Evolutionary conservation across 2,329 filamentous ascomycete species (phyloP), one percentile per base, ranked within the genome.

Genomic region (Magnaporthiopsis incrustans): DNA sequence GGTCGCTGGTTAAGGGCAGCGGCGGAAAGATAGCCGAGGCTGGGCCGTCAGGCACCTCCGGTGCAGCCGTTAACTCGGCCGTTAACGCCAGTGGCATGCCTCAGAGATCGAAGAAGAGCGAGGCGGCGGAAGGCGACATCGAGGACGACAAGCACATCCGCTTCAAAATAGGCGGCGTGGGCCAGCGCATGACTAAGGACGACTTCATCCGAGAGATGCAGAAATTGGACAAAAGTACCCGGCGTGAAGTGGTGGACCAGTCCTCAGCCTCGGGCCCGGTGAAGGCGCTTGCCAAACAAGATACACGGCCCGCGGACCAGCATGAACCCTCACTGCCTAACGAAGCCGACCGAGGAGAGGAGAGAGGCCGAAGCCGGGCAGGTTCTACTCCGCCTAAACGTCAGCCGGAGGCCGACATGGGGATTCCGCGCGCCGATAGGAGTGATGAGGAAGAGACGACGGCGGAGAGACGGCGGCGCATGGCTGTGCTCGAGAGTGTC

Each of bases 161-260:
- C 18, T 94, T 93, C 75, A 92, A 88, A 1, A 89, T 94, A 67
- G 85, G 83, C 59, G 86, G 87, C 44, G 84, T 87, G n/a, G 89
- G 89, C 7, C 81, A 82, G 66, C 85, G 90, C 60, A 89, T 95
- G 85, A 92, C 84, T 67, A 93, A 93, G 76, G 85, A 88, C 5
- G 89, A 92, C 71, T 94, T 95, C 72, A 86, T 95, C 66, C 79
- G 82, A 60, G 86, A 91, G 71, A 87, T 95, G 71, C 85, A 87
- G 67, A 84, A 86, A 67, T 80, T 94, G 66, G 89, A 94, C 72
- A 83, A 85, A 30, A 85, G 85, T 70, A 85, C 87, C 18, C 82
- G 82, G 7, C 78, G 77, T 50, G 81, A 85, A 65, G 79, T 85
- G 2, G 76, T 85, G 5, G 80, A 83, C 53, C 77, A 79, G 64